Base-by-base conservation (phyloP, 2,329 filamentous ascomycete genomes). In the Epichloe gansuensis region DNA sequence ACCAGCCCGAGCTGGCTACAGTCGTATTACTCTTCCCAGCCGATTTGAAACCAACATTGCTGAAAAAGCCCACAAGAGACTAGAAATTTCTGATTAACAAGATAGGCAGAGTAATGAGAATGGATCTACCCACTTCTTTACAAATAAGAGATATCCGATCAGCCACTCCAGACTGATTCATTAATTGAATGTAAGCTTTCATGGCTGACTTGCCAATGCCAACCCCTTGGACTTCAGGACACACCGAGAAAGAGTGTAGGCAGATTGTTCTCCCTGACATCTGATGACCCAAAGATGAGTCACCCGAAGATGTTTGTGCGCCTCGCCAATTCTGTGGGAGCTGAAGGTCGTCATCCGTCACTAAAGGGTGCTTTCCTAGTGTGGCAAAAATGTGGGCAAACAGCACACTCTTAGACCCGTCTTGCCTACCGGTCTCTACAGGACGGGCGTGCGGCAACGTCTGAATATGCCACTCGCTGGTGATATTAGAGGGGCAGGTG, bases 1-100 rank as follows among this genome's bases (percentile, higher is more conserved):
- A 75, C 89, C 89, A 95, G 17, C 81, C 83, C 35, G 88, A 87
- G 39, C 88, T 88, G 21, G 83, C 85, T 68, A 89, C 89, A 53
- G 78, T 73, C 49, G 80, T 84, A 54, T 78, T 70, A 65, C 88
- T 93, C 48, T 74, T 71, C 0, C 89, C 88, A 34, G 75, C 67
- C 58, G 84, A 79, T 58, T 72, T 71, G 64, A 93, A 95, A 0
- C 88, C 81, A 58, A 88, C 76, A n/a, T 76, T 76, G 64, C 84
- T 77, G 64, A 95, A 96, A 65, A 86, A 95, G 1, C 71, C 71
- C 27, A 91, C 72, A 39, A 91, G 72, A 52, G 83, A 74, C 78
- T 82, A 51, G 13, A 34, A 17, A 27, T 47, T 21, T 35, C 40
- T 47, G n/a, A 45, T 15, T 11, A n/a, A 8, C 13, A 51, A n/a